phyloP scores from a whole-genome alignment of 2,329 filamentous ascomycete genomes.

The Amauroascus niger region DNA sequence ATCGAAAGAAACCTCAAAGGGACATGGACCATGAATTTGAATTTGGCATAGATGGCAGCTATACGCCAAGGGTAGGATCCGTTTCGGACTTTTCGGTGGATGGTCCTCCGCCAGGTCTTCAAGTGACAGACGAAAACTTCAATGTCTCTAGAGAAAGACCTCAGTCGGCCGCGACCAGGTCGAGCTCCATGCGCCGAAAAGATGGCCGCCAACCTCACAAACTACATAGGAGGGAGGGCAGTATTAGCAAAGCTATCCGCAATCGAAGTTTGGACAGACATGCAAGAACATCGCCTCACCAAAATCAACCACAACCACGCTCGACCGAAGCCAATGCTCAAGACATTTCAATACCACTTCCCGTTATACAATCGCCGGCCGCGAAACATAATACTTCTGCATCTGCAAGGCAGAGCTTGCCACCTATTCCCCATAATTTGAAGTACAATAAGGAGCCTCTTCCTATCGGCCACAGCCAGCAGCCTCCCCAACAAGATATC shows the following conservation, averaged over 20 bases:
- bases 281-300: not conserved
- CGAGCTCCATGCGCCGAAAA: slow-evolving; percentile 24
- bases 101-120: slow-evolving; percentile 56
- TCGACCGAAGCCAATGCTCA: not conserved
- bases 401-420: slow-evolving; percentile 23
- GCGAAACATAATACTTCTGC: slow-evolving; percentile 4
- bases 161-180: slow-evolving; percentile 15
- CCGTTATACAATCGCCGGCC: not conserved
- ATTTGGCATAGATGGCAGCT: slow-evolving; percentile 23
- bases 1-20: slow-evolving; percentile 45
- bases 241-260: slow-evolving; percentile 23
- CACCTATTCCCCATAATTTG: slow-evolving; percentile 31
- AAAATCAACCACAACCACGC: not conserved
- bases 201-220: slow-evolving; percentile 17
- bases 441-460: slow-evolving; percentile 27
- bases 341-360: slow-evolving; percentile 4
- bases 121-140: slow-evolving; percentile 58
- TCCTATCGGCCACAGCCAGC: slow-evolving; percentile 33
- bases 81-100: slow-evolving; percentile 19
- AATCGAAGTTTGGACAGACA: slow-evolving; percentile 19
- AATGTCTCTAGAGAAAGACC: slow-evolving; percentile 23
- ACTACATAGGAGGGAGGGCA: slow-evolving; percentile 28
- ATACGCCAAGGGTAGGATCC: slow-evolving; percentile 19
- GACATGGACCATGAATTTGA: slow-evolving; percentile 38
- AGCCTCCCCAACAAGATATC: slow-evolving; percentile 36